Evolutionary conservation across 2,329 filamentous ascomycete species (phyloP), one percentile per base, ranked within the genome.

Genomic region (Sporothrix mexicana): DNA sequence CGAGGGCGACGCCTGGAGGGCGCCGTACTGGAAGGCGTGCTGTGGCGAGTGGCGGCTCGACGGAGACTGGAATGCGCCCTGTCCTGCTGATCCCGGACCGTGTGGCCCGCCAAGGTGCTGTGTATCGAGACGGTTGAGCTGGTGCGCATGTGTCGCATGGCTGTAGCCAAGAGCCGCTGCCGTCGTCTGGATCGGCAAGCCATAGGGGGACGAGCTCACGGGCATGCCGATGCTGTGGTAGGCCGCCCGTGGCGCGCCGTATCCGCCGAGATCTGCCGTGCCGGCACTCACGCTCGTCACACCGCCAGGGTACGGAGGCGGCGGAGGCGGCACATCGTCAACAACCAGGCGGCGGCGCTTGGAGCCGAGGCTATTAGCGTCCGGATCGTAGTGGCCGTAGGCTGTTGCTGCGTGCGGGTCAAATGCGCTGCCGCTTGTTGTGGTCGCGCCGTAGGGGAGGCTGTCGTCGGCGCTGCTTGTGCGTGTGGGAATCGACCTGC

Each of bases 341-440:
- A 55, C 51, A 2, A 69, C 23, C n/a, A 75, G 17, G 6, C 75
- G 73, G n/a, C 73, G 72, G 10, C 75, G 68, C 69, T 76, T 76
- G 0, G 57, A 68, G 15, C 15, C 15, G 10, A 72, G 13, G 3
- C 53, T 53, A 8, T 45, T 41, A 13, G 66, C 41, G 12, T 74
- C 74, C 2, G 67, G 8, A 3, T 74, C 66, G 67, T 75, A 75
- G 10, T 70, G 43, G 51, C 66, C 73, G 47, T 74, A 75, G 15
- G 36, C 43, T 1, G 62, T 17, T 1, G 59, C 62, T 2, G 67
- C 25, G 12, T 74, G 70, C 3, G 70, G 20, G 13, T 73, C 74
- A 15, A 73, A 76, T 0, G 25, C 70, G 51, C 51, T 67, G 61
- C 71, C 66, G 13, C 69, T 71, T 2, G 57, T 74, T 30, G 67